Evolutionary conservation across 2,329 filamentous ascomycete genomes (phyloP), one percentile per base, ranked within the genome.

Genomic region (Zymoseptoria tritici): DNA sequence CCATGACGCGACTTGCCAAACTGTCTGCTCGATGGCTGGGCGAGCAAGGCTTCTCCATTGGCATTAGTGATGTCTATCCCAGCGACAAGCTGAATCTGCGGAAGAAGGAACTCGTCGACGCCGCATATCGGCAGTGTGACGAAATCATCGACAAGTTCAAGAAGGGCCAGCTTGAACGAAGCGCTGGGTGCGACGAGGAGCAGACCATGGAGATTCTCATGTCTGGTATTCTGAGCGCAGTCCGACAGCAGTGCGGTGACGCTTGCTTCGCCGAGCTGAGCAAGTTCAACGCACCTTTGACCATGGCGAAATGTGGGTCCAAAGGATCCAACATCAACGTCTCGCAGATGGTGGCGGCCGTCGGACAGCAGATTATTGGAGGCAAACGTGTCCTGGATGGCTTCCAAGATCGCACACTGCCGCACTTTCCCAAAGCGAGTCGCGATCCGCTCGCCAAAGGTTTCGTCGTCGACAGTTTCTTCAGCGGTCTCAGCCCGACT

Each of bases 291-390:
- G 87, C 94, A 0, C 92, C 94, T 5, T 81, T 97, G 64, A 88
- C 96, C 77, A 99, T 99, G 94, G 94, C 94, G 62, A 94, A 90
- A 63, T 97, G 91, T 11, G 94, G 94, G 54, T 97, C 93, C 57
- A 99, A 99, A 75, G 94, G 94, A 73, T 96, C 91, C 4, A 89
- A 90, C 68, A 95, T 99, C 80, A 99, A 99, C 80, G 94, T 99
- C 36, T 94, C 94, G 8, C 94, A 99, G 78, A 99, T 99, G 94
- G 89, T 97, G 72, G 93, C 94, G 59, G 86, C 92, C 60, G 94
- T 99, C 72, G 94, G 94, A 55, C 94, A 99, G 76, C 94, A 99
- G 69, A 97, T 97, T 83, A 97, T 99, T 70, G 89, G 89, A 61
- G 91, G 91, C 54, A 85, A 89, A 70, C 92, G 94, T 83, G 92